A percentile compares a stretch with the other conserved stretches of the same genome.
These are phyloP conservation scores for Pythium phragmiticola DNA, from an alignment of 352 stramenopile species.

Conservation along the genomic window DNA sequence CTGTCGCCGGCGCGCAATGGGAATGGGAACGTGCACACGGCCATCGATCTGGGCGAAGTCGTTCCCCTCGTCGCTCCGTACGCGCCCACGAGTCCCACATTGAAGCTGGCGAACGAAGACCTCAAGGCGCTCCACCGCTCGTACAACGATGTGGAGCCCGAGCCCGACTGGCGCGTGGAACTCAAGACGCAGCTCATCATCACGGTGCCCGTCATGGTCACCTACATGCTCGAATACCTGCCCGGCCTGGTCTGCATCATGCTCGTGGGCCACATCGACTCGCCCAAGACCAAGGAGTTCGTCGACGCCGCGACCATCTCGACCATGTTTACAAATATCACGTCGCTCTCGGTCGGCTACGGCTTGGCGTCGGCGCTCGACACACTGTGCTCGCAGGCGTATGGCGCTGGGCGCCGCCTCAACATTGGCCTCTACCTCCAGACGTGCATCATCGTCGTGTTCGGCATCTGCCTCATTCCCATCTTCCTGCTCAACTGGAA, in stretches of 20 bases:
- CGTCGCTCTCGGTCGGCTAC: slow-evolving; percentile 53
- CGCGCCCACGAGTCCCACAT: slow-evolving; percentile 48
- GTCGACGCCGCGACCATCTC: slow-evolving; percentile 64
- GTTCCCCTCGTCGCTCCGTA: slow-evolving; percentile 56
- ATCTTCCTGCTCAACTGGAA: slow-evolving; percentile 58
- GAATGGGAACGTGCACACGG: neutral
- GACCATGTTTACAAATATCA: slow-evolving; percentile 71
- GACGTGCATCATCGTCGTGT: slow-evolving; percentile 45
- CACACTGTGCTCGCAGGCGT: slow-evolving; percentile 85
- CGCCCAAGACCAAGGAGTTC: slow-evolving; percentile 49
- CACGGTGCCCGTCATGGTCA: slow-evolving; percentile 50
- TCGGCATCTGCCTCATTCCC: slow-evolving; percentile 39
- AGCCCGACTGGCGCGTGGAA: slow-evolving; percentile 34
- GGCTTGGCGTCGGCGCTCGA: slow-evolving; percentile 82
- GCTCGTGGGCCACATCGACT: slow-evolving; percentile 60
- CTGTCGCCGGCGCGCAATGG: slow-evolving; percentile 5
- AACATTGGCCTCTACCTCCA: slow-evolving; percentile 76
- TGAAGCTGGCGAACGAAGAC: slow-evolving; percentile 36
- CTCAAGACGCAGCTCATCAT: slow-evolving; percentile 44
- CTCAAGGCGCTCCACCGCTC: slow-evolving; percentile 40
- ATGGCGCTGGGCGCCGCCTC: slow-evolving; percentile 47
- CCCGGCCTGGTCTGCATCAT: slow-evolving; percentile 58
- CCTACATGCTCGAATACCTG: slow-evolving; percentile 45
- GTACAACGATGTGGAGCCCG: slow-evolving; percentile 38
- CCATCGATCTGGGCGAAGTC: slow-evolving; percentile 30